Evolutionary conservation across 2,329 filamentous ascomycete genomes (phyloP).

Genomic region (Malbranchea zuffiana): DNA sequence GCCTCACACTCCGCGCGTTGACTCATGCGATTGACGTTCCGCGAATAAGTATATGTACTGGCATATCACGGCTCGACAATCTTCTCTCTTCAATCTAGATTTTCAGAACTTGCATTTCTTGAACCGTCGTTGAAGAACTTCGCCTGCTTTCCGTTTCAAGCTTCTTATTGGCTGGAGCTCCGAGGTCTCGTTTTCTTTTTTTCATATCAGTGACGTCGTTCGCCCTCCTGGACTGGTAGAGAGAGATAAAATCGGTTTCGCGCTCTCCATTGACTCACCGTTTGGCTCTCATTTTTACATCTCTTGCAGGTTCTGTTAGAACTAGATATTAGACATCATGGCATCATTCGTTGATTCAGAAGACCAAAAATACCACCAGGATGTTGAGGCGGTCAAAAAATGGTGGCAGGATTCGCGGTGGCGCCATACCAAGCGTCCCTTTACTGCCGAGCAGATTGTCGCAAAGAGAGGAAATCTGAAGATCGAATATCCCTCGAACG

Average conservation of each 20-base stretch:
- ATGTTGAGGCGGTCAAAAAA: conserved; percentile 77
- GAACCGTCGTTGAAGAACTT: not conserved
- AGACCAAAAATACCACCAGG: conserved; percentile 63
- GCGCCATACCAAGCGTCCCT: conserved; percentile 83
- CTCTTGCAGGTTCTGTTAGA: conserved; percentile 12
- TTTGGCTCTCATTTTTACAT: conserved; percentile 14
- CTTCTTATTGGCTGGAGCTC: conserved; percentile 7
- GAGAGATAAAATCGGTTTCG: conserved; percentile 2
- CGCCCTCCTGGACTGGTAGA: conserved; percentile 1
- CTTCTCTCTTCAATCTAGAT: not conserved
- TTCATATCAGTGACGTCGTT: conserved; percentile 5
- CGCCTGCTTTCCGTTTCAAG: not conserved
- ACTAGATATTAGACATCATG: conserved; percentile 22
- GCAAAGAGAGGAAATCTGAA: conserved; percentile 85
- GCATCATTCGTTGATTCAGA: conserved; percentile 47
- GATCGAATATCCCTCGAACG: conserved; percentile 84
- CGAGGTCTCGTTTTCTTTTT: not conserved
- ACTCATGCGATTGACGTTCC: conserved; percentile 6
- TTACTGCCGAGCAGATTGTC: conserved; percentile 93
- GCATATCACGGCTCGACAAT: too few relatives aligned
- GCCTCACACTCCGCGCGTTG: not conserved
- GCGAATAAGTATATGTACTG: conserved; percentile 4
- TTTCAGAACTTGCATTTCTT: not conserved
- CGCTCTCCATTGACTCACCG: too few relatives aligned
- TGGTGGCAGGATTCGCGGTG: conserved; percentile 94